Conservation (phyloP, 2,329 filamentous ascomycete species). For the Thielaviopsis ethacetica region DNA sequence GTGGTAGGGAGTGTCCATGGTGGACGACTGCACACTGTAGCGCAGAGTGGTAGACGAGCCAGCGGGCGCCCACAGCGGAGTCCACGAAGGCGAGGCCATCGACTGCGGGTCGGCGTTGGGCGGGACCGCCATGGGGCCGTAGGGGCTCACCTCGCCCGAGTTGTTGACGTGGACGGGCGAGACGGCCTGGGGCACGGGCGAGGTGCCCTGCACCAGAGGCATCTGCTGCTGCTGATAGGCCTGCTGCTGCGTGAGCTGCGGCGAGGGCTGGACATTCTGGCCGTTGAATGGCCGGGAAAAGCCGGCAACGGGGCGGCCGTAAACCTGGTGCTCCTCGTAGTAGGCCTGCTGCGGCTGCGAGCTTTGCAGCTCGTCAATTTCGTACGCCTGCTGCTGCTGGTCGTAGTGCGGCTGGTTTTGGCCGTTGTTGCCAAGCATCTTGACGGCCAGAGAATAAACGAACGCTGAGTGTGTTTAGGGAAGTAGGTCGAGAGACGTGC, state of each 20-base stretch:
- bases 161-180: constrained; percentile 5
- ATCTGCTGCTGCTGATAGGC: constrained; percentile 6
- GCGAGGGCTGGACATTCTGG: constrained; percentile 7
- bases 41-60: constrained; percentile 9
- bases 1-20: constrained; percentile 13
- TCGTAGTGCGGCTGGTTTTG: constrained; percentile 17
- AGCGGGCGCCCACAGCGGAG: constrained; percentile 7
- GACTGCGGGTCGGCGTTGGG: constrained; percentile 4
- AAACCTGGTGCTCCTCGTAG: constrained; percentile 16
- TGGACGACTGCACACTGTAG: constrained; percentile 11
- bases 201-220: constrained; percentile 15
- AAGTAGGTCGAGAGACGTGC: background rate
- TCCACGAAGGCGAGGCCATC: constrained; percentile 8
- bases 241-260: constrained; percentile 13
- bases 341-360: constrained; percentile 15
- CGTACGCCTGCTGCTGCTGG: constrained; percentile 16
- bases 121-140: constrained; percentile 4
- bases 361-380: constrained; percentile 12
- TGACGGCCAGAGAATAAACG: constrained; percentile 12
- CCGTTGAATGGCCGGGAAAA: constrained; percentile 13
- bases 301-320: constrained; percentile 17
- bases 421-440: constrained; percentile 22
- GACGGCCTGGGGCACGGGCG: constrained; percentile 11
- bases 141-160: constrained; percentile 9
- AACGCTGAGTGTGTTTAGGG: background rate